phyloP scores from a whole-genome alignment of 495 filamentous ascomycete genomes.

The Annulohypoxylon nitens region DNA sequence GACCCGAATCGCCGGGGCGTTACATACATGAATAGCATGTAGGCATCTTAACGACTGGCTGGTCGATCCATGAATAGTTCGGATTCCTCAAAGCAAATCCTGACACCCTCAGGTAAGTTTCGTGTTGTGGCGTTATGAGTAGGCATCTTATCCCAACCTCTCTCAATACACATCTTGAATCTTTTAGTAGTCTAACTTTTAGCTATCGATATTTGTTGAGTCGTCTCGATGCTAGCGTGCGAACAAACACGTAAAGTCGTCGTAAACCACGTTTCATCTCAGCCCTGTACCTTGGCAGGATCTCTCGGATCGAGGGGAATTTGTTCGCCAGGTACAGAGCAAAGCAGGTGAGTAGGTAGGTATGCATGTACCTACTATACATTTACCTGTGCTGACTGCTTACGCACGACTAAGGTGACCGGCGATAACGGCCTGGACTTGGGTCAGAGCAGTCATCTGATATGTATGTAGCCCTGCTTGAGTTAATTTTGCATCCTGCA shows the following conservation, averaged over 20 bases:
- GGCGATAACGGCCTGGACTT: slow-evolving; percentile 41
- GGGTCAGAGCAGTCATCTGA: slow-evolving; percentile 39
- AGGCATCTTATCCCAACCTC: not conserved
- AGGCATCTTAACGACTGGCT: slow-evolving; percentile 15
- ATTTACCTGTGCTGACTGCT: slow-evolving; percentile 29
- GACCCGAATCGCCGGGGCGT: slow-evolving; percentile 41
- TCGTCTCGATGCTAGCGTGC: slow-evolving; percentile 9
- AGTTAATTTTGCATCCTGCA: slow-evolving; percentile 44
- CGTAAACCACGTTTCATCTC: slow-evolving; percentile 33
- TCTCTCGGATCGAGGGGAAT: slow-evolving; percentile 21
- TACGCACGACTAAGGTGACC: slow-evolving; percentile 34
- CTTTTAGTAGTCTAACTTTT: not conserved
- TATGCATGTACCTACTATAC: slow-evolving; percentile 1
- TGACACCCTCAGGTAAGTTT: slow-evolving; percentile 1
- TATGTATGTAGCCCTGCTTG: slow-evolving; percentile 40
- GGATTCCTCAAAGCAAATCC: slow-evolving; percentile 6
- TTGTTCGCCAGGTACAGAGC: slow-evolving; percentile 20
- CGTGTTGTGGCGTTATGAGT: not conserved
- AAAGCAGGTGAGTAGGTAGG: not conserved
- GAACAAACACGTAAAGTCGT: slow-evolving; percentile 19
- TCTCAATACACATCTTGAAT: not conserved
- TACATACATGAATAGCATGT: slow-evolving; percentile 15
- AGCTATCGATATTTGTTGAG: slow-evolving; percentile 1
- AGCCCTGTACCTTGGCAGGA: slow-evolving; percentile 45
- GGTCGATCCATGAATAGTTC: slow-evolving; percentile 13